Percentiles rank a stretch among this genome's conserved stretches.
These are phyloP conservation scores for Geranium rotundifolium DNA, from an alignment of 345 rosid genomes.

Conservation along the genomic window DNA sequence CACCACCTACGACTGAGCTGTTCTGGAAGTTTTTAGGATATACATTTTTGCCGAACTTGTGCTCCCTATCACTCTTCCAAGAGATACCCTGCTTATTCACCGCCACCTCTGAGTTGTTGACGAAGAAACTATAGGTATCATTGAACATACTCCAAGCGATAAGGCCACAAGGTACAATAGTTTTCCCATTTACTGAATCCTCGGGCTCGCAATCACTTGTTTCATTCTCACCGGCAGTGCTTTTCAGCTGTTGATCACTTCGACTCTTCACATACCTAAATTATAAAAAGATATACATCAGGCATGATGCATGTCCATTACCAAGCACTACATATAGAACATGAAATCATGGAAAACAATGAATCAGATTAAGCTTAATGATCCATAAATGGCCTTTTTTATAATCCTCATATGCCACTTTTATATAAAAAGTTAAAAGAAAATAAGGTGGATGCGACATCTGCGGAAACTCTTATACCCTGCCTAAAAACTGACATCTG, in stretches of 20 bases:
- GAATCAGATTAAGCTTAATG: neutral
- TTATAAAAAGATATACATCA: slow-evolving; percentile 2
- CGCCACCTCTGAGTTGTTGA: slow-evolving; percentile 23
- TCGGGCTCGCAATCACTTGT: slow-evolving; percentile 64
- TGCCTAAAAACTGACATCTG: too few species aligned
- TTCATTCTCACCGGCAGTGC: slow-evolving; percentile 18
- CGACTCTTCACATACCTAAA: slow-evolving; percentile 93
- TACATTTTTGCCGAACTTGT: slow-evolving; percentile 76
- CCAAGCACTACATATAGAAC: neutral
- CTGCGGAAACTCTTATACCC: too few species aligned
- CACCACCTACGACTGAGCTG: slow-evolving; percentile 58
- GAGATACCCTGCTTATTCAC: slow-evolving; percentile 69
- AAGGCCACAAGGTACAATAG: slow-evolving; percentile 94
- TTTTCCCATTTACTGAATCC: slow-evolving; percentile 20
- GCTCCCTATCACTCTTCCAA: slow-evolving; percentile 94
- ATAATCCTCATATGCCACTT: too few species aligned
- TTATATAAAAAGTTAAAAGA: too few species aligned
- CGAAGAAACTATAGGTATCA: slow-evolving; percentile 60
- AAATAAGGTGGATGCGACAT: too few species aligned
- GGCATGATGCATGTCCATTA: neutral
- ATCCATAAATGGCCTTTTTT: neutral
- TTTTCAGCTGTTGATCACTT: slow-evolving; percentile 61
- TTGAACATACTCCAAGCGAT: slow-evolving; percentile 99
- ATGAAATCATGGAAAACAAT: neutral
- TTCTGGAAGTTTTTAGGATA: slow-evolving; percentile 74